Base-by-base conservation (phyloP, 768 basidiomycete species). In the Hygrocybe punicea region DNA sequence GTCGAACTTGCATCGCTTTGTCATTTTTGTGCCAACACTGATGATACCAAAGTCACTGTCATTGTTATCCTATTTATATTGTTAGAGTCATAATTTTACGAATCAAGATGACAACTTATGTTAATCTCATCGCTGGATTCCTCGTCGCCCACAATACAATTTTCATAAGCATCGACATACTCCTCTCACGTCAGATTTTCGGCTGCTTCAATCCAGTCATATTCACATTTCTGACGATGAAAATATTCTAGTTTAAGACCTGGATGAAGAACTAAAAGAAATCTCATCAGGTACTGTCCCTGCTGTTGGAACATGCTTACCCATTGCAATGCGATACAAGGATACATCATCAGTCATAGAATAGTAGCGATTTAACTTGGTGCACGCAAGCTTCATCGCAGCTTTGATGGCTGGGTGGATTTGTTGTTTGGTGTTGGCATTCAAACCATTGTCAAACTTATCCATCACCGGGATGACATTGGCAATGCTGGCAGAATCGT, bases 401-500 rank as follows among this genome's bases (percentile, higher is more conserved):
- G 55, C 59, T n/a, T 29, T 50, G 24, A 71, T 61, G 6, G 64
- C 49, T 3, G 37, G 13, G 40, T 53, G 48, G 14, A 60, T 51
- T 13, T 35, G 29, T 4, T 54, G 58, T 3, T 55, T 53, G 14
- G 39, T 46, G 19, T 36, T 4, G 24, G 16, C 29, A 8, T 56
- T 57, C 19, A 71, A 46, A 6, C 56, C 40, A 17, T 63, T 39
- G 42, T 74, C 65, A 16, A 75, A 67, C 16, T 56, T 45, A 50
- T 76, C 70, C 69, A 75, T 72, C 1, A 69, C 70, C 0, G 67
- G 66, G 8, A 75, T 69, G n/a, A 74, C 69, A 0, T 55, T 59
- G 1, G 68, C 51, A 1, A 76, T 61, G 24, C 60, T 68, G 2
- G 61, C 58, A 0, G 42, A 52, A 57, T 1, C 57, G 8, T 5